phyloP scores from a whole-genome alignment of 306 rosid species.

The Fagus crenata region DNA sequence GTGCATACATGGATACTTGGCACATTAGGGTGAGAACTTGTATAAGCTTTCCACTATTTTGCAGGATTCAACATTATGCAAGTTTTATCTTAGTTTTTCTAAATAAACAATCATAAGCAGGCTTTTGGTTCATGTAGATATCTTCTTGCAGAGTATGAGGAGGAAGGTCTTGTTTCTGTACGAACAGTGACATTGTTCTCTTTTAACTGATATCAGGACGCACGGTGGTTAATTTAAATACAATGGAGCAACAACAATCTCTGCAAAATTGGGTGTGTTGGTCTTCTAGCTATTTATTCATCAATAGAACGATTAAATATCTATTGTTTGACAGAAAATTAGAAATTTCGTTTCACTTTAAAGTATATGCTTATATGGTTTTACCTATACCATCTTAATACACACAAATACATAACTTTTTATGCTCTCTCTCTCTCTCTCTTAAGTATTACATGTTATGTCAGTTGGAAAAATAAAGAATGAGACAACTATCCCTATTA shows the following conservation, averaged over 20 bases:
- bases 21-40: slow-evolving; percentile 68
- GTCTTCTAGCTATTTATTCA: background rate
- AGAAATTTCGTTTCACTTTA: background rate
- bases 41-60: background rate
- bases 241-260: slow-evolving; percentile 44
- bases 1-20: slow-evolving; percentile 70
- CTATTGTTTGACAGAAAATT: background rate
- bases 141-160: slow-evolving; percentile 85
- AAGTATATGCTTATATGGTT: too few relatives aligned
- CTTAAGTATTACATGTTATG: too few relatives aligned
- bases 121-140: slow-evolving; percentile 47
- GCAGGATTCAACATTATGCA: background rate
- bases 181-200: slow-evolving; percentile 66
- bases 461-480: too few relatives aligned
- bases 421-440: too few relatives aligned
- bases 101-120: background rate
- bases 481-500: too few relatives aligned
- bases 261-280: slow-evolving; percentile 71
- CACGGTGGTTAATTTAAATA: slow-evolving; percentile 38
- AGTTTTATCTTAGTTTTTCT: background rate
- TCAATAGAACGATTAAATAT: too few relatives aligned
- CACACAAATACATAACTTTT: too few relatives aligned
- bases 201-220: slow-evolving; percentile 76
- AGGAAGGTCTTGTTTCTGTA: slow-evolving; percentile 65
- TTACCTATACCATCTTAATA: too few relatives aligned